Conservation (phyloP, 2,329 filamentous ascomycete genomes). For the Nothopassalora personata region DNA sequence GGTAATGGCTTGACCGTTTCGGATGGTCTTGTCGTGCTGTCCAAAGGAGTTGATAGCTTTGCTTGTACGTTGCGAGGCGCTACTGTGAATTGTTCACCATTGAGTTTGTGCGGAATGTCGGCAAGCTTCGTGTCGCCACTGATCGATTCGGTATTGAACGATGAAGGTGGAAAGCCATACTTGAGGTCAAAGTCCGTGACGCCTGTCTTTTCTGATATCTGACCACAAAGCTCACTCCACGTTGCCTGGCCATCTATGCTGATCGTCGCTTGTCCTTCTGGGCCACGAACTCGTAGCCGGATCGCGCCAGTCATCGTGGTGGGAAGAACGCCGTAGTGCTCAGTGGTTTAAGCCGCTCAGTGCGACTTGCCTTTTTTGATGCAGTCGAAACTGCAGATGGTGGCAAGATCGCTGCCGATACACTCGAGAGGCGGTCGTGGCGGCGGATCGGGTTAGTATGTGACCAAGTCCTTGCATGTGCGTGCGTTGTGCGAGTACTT, state of each 20-base stretch:
- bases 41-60: slow-evolving; percentile 31
- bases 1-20: slow-evolving; percentile 25
- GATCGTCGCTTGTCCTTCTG: slow-evolving; percentile 65
- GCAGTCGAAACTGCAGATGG: not conserved
- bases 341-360: too few relatives aligned
- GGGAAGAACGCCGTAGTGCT: not conserved
- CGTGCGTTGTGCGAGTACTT: too few relatives aligned
- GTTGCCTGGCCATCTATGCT: slow-evolving; percentile 64
- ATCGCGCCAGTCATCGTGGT: slow-evolving; percentile 43
- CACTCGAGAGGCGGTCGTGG: not conserved
- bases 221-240: slow-evolving; percentile 54
- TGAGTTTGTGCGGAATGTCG: slow-evolving; percentile 56
- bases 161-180: slow-evolving; percentile 74
- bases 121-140: slow-evolving; percentile 47
- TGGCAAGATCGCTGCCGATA: not conserved
- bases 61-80: slow-evolving; percentile 41
- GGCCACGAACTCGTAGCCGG: slow-evolving; percentile 69
- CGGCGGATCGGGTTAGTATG: not conserved
- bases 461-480: too few relatives aligned
- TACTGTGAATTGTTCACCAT: slow-evolving; percentile 66
- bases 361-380: not conserved
- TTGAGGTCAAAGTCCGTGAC: slow-evolving; percentile 68
- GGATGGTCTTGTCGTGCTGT: slow-evolving; percentile 19
- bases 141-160: slow-evolving; percentile 56
- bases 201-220: slow-evolving; percentile 60